A percentile compares a stretch with the other conserved stretches of the same genome.
Conservation (phyloP, 768 basidiomycete species). For the Grammothele lineata region DNA sequence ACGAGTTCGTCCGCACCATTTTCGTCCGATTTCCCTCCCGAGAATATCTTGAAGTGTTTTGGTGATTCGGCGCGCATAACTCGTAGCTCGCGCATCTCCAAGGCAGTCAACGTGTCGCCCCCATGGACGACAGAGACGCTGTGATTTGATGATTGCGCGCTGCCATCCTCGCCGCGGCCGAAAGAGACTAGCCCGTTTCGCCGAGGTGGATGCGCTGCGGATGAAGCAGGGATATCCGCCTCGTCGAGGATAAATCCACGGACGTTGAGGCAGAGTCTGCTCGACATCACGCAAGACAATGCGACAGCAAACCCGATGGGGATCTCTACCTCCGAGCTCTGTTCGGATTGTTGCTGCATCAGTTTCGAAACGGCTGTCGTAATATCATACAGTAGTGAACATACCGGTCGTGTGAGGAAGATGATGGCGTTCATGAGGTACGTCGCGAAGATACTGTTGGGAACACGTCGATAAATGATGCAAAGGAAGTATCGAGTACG, state of each 20-base stretch:
- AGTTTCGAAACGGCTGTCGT: neutral
- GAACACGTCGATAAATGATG: neutral
- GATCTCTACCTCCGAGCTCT: constrained; percentile 35
- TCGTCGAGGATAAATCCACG: constrained; percentile 28
- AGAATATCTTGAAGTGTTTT: constrained; percentile 5
- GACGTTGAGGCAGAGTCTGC: constrained; percentile 52
- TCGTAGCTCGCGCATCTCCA: constrained; percentile 33
- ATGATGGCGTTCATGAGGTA: constrained; percentile 43
- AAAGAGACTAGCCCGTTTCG: neutral
- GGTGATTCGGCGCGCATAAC: constrained; percentile 25
- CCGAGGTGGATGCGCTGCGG: neutral
- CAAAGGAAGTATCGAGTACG: neutral
- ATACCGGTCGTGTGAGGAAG: constrained; percentile 23
- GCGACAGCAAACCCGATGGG: constrained; percentile 57
- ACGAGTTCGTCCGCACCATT: too few relatives aligned
- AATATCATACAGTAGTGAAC: neutral
- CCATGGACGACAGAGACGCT: constrained; percentile 2
- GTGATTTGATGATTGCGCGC: neutral
- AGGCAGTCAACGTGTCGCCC: constrained; percentile 21
- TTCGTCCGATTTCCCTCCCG: too few relatives aligned
- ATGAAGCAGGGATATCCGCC: neutral
- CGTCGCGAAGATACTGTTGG: constrained; percentile 47
- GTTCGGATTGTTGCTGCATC: neutral
- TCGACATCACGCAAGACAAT: constrained; percentile 55
- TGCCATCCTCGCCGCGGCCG: neutral